Evolutionary conservation across 495 filamentous ascomycete genomes (phyloP).

Genomic region (Cercophora sp.): DNA sequence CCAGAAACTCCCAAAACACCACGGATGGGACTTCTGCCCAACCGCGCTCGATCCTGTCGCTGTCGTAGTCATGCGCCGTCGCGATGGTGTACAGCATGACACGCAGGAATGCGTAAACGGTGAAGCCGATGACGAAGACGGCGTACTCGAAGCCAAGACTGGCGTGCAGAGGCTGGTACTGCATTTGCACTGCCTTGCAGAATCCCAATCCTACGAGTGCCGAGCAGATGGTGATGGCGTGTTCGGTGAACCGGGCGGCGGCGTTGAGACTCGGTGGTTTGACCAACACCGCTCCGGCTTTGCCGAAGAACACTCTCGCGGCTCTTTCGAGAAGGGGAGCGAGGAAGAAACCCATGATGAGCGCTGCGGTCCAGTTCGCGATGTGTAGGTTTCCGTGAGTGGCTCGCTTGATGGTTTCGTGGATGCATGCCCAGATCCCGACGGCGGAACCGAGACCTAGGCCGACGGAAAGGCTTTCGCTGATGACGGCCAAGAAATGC

Average conservation of each 20-base stretch:
- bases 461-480: background rate
- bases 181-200: background rate
- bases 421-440: constrained; percentile 5
- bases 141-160: constrained; percentile 1
- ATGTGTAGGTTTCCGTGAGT: background rate
- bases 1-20: constrained; percentile 1
- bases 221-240: constrained; percentile 3
- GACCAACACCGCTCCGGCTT: background rate
- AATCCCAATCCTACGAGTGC: background rate
- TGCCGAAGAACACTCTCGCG: background rate
- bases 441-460: constrained; percentile 4
- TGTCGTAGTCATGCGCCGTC: background rate
- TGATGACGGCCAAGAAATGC: background rate
- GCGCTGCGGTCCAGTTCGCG: background rate
- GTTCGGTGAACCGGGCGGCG: background rate
- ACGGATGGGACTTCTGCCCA: background rate
- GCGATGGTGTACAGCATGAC: background rate
- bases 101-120: background rate
- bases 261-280: background rate
- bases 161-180: background rate
- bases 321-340: background rate
- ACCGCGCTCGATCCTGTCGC: background rate
- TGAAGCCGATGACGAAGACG: background rate
- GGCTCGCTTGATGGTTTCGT: background rate
- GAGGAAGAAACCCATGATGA: constrained; percentile 7